Percentiles rank a stretch among this genome's conserved stretches.
Conservation (phyloP, 129 eudicot genomes). For the Helianthus tuberosus region DNA sequence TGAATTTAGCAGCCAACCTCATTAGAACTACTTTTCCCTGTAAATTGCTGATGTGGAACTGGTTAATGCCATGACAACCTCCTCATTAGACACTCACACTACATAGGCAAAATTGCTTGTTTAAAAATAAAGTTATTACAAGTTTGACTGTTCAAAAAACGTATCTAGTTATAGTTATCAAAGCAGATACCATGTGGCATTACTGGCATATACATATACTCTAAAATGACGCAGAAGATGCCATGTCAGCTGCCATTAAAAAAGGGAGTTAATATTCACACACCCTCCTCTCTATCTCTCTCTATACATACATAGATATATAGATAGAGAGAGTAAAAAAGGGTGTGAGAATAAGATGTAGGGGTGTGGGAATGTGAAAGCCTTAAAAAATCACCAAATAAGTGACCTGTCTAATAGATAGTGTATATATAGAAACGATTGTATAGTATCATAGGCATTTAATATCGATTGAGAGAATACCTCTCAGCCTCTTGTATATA, state of each 20-base stretch:
- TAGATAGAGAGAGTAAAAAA: no score
- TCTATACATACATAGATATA: no score
- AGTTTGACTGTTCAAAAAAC: background rate
- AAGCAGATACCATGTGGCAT: background rate
- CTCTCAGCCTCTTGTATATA: no score
- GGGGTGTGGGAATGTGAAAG: no score
- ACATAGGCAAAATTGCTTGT: no score
- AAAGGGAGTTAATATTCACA: no score
- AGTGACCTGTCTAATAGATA: background rate
- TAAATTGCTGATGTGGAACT: background rate
- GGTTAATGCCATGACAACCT: background rate
- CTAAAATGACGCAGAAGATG: background rate
- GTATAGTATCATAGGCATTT: no score
- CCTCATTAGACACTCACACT: background rate
- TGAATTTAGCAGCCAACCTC: background rate
- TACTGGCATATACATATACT: background rate
- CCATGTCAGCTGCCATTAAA: background rate
- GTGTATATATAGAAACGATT: no score
- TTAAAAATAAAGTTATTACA: background rate
- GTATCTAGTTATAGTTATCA: background rate
- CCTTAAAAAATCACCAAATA: background rate
- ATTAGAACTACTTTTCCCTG: background rate
- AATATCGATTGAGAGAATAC: no score
- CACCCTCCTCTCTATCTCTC: no score
- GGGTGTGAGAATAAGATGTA: no score